Conservation (phyloP, 2,329 filamentous ascomycete species). For the Aspergillus sp. region DNA sequence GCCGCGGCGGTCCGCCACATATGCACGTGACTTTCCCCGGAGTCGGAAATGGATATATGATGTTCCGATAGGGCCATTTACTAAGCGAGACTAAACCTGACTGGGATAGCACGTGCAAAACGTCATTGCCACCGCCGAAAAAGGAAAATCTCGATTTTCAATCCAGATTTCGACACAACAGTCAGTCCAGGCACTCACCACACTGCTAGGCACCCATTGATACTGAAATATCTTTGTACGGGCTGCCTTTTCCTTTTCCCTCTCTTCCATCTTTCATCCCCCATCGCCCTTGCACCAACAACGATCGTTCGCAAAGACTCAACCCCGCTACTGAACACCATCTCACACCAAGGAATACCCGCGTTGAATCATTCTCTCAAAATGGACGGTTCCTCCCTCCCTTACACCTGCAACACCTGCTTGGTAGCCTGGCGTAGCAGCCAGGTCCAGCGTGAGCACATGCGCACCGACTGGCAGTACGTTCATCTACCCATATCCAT, state of each 20-base stretch:
- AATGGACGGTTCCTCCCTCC: conserved; percentile 53
- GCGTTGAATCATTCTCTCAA: background rate
- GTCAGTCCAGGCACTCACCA: background rate
- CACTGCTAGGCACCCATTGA: no score
- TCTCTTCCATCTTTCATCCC: background rate
- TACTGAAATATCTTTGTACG: background rate
- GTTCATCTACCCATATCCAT: conserved; percentile 32
- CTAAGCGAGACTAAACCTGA: background rate
- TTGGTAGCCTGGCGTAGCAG: conserved; percentile 93
- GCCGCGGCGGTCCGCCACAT: background rate
- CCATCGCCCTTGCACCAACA: background rate
- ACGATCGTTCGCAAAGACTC: background rate
- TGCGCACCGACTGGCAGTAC: conserved; percentile 98
- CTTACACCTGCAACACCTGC: conserved; percentile 97
- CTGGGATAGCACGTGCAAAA: conserved; percentile 1
- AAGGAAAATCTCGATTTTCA: conserved; percentile 13
- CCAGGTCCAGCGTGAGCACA: conserved; percentile 87
- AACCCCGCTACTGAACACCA: background rate
- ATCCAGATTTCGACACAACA: background rate
- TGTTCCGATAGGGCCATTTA: background rate
- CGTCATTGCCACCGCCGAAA: conserved; percentile 15
- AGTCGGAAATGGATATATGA: background rate
- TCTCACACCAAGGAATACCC: background rate
- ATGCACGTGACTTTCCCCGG: conserved; percentile 10
- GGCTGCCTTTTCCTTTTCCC: background rate